Base-by-base conservation (phyloP, 306 rosid species). In the Begonia peltatifolia region DNA sequence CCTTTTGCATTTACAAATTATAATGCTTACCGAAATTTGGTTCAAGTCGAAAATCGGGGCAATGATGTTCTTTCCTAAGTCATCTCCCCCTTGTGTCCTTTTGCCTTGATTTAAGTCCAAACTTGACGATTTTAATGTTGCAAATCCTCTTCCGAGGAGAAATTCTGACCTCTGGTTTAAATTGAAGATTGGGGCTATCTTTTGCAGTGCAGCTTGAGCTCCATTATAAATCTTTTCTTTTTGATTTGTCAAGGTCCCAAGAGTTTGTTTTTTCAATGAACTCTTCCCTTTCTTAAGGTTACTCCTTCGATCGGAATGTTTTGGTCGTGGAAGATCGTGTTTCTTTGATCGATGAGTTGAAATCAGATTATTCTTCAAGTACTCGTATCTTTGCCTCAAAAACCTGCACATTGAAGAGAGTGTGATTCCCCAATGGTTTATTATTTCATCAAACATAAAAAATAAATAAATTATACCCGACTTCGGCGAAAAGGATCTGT, bases 1-100 rank as follows among this genome's bases (percentile, higher is more conserved):
- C 18, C 18, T 17, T 17, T 17, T 17, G 18, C 18, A 25, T 25
- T 25, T 3, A 25, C 4, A 25, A 25, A 25, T 25, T 6, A 25
- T 6, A 6, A 25, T 25, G 35, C 4, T 67, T 83, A 86, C 99
- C 92, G 88, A 86, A 63, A 92, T 76, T 68, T 92, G 86, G 84
- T 90, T 90, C 76, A 90, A 76, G 75, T 90, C 94, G 20, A 60
- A 60, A 51, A 60, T 57, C 30, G 50, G 65, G 14, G 57, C 35
- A 6, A 25, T 3, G 6, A 25, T 41, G 5, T 7, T 42, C 20
- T 52, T 60, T 8, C 80, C 12, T 6, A 74, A 64, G 66, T 80
- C 97, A 61, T 76, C 76, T 36, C 78, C 78, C 42, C 69, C 63
- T 22, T 70, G 72, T 61, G 67, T 67, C 67, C 71, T 65, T 30